A percentile compares a stretch with the other conserved stretches of the same genome.
Evolutionary conservation across 2,329 filamentous ascomycete species (phyloP).

Genomic region (Neodidymelliopsis sp.): DNA sequence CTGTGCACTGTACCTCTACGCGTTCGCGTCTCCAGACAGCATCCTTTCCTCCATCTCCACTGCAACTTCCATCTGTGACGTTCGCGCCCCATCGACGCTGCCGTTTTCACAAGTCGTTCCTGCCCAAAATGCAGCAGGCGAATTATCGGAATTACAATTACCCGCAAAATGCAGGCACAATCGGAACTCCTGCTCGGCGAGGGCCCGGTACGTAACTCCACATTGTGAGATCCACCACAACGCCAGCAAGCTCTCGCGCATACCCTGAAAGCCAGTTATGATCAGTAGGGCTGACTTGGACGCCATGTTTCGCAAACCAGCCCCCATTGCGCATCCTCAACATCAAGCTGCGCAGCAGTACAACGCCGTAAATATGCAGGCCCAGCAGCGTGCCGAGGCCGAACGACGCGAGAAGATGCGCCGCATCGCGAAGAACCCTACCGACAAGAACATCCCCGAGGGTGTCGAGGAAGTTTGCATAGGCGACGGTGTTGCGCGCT

Average conservation of each 20-base stretch:
- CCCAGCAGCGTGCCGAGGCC: slow-evolving; percentile 54
- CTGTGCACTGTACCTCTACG: slow-evolving; percentile 22
- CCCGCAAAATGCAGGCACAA: slow-evolving; percentile 25
- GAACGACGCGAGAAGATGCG: slow-evolving; percentile 73
- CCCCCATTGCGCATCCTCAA: slow-evolving; percentile 55
- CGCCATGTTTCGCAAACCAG: slow-evolving; percentile 55
- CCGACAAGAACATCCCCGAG: slow-evolving; percentile 93
- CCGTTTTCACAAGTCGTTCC: slow-evolving; percentile 28
- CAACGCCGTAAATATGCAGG: slow-evolving; percentile 49
- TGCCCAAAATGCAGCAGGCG: slow-evolving; percentile 50
- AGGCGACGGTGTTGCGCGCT: slow-evolving; percentile 81
- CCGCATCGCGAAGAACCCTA: slow-evolving; percentile 85
- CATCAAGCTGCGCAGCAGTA: slow-evolving; percentile 60
- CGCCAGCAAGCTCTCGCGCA: slow-evolving; percentile 9
- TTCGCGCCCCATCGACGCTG: slow-evolving; percentile 41
- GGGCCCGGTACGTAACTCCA: slow-evolving; percentile 52
- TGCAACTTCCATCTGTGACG: slow-evolving; percentile 15
- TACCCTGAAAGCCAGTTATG: slow-evolving; percentile 39
- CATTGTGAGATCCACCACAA: slow-evolving; percentile 19
- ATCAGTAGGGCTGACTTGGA: slow-evolving; percentile 59
- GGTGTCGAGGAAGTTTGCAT: slow-evolving; percentile 81
- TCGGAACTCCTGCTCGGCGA: slow-evolving; percentile 48
- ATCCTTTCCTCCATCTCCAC: slow-evolving; percentile 18
- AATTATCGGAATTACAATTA: slow-evolving; percentile 56
- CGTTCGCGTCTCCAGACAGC: slow-evolving; percentile 13